phyloP scores from a whole-genome alignment of 192 early-diverging fungal genomes.

The Piromyces sp. region DNA sequence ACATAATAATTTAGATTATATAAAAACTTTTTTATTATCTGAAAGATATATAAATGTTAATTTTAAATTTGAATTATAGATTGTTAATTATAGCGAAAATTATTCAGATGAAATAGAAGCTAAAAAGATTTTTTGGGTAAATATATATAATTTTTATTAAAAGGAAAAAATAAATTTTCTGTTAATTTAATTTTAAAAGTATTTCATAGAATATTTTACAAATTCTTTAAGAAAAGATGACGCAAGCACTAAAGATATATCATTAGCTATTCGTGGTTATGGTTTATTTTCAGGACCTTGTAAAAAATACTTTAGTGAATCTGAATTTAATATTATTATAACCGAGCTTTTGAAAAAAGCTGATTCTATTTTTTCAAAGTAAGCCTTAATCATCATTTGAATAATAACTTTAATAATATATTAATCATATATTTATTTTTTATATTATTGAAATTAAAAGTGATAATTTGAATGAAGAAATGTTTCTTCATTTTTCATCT shows the following conservation, averaged over 20 bases:
- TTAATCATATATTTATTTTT: not conserved
- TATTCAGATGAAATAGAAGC: not conserved
- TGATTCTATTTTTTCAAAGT: constrained; percentile 32
- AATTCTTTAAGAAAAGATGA: not conserved
- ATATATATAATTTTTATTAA: not conserved
- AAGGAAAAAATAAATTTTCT: no score
- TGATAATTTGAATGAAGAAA: constrained; percentile 14
- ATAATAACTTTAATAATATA: not conserved
- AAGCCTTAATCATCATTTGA: no score
- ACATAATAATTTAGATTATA: not conserved
- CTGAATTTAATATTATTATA: constrained; percentile 20
- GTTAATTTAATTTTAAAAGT: not conserved
- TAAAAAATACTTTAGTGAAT: constrained; percentile 20
- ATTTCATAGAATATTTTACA: not conserved
- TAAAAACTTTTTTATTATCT: no score
- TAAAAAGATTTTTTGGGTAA: not conserved
- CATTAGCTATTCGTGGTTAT: constrained; percentile 47
- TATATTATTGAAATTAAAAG: constrained; percentile 14
- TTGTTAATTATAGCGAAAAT: not conserved
- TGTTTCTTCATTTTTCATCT: constrained; percentile 22
- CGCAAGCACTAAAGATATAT: constrained; percentile 23
- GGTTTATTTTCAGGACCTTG: constrained; percentile 47
- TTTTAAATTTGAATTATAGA: not conserved
- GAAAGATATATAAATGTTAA: no score
- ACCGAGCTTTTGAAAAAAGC: constrained; percentile 25